phyloP scores from a whole-genome alignment of 805 yeast species.

The Zygosaccharomyces kombuchaensis region DNA sequence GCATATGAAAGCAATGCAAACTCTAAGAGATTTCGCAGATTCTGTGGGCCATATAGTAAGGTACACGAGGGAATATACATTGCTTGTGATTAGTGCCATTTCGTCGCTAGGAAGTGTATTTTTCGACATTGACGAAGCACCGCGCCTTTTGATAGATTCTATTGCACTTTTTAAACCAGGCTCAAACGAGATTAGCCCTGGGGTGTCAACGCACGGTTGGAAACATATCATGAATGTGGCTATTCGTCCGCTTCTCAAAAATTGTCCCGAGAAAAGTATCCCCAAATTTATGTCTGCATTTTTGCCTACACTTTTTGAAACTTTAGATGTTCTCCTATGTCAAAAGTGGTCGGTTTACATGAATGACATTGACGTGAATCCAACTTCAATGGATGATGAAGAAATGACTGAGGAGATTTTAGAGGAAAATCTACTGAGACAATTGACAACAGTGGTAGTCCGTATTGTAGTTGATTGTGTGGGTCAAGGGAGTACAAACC shows the following conservation, averaged over 20 bases:
- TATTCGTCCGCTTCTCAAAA: conserved; percentile 76
- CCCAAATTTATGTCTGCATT: conserved; percentile 69
- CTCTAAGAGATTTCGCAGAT: conserved; percentile 94
- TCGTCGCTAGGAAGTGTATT: conserved; percentile 85
- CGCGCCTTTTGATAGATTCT: conserved; percentile 73
- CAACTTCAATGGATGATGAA: conserved; percentile 66
- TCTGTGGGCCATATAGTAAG: conserved; percentile 94
- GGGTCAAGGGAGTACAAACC: conserved; percentile 63
- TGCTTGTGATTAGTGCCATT: conserved; percentile 82
- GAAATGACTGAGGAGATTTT: conserved; percentile 95
- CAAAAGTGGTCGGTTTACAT: conserved; percentile 58
- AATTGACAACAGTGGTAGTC: conserved; percentile 87
- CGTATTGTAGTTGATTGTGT: conserved; percentile 81
- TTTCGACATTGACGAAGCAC: conserved; percentile 80
- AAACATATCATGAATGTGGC: conserved; percentile 91
- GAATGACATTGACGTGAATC: conserved; percentile 40
- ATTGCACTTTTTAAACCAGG: conserved; percentile 65
- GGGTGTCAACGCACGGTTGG: conserved; percentile 94
- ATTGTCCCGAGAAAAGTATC: conserved; percentile 74
- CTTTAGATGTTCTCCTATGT: conserved; percentile 70
- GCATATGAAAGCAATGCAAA: conserved; percentile 87
- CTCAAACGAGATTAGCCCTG: conserved; percentile 47
- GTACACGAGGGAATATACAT: conserved; percentile 94
- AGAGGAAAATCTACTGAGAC: conserved; percentile 92
- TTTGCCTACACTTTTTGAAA: conserved; percentile 68